phyloP scores from a whole-genome alignment of 768 basidiomycete genomes.

The Psilocybe tampanensis region DNA sequence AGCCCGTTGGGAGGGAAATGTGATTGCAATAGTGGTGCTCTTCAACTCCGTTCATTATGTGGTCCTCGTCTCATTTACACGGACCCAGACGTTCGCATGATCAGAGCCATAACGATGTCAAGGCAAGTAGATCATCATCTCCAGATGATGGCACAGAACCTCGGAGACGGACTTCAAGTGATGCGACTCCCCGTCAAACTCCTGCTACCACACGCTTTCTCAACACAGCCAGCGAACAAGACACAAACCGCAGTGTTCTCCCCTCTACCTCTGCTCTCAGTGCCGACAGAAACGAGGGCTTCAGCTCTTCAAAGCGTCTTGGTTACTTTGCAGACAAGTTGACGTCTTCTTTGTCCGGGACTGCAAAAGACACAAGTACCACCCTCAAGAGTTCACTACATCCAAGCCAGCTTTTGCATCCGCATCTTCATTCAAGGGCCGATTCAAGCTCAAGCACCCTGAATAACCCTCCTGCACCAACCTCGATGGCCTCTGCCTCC shows the following conservation, averaged over 20 bases:
- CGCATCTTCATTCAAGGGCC: constrained; percentile 39
- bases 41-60: constrained; percentile 19
- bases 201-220: constrained; percentile 40
- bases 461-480: constrained; percentile 23
- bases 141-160: constrained; percentile 36
- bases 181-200: constrained; percentile 52
- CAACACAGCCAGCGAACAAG: constrained; percentile 31
- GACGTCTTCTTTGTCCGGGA: constrained; percentile 38
- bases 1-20: neutral
- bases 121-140: constrained; percentile 34
- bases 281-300: constrained; percentile 28
- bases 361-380: constrained; percentile 25
- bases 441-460: constrained; percentile 32
- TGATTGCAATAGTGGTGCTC: neutral
- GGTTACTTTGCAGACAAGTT: constrained; percentile 47
- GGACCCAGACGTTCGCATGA: constrained; percentile 42
- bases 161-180: constrained; percentile 46
- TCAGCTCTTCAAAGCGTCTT: constrained; percentile 39
- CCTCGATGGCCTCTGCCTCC: constrained; percentile 38
- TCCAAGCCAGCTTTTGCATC: constrained; percentile 37
- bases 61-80: constrained; percentile 32
- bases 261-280: constrained; percentile 18
- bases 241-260: constrained; percentile 31
- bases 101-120: constrained; percentile 31
- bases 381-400: constrained; percentile 31